Base-by-base conservation (phyloP, 164 flowering plant genomes). In the Tetracentron sinense region DNA sequence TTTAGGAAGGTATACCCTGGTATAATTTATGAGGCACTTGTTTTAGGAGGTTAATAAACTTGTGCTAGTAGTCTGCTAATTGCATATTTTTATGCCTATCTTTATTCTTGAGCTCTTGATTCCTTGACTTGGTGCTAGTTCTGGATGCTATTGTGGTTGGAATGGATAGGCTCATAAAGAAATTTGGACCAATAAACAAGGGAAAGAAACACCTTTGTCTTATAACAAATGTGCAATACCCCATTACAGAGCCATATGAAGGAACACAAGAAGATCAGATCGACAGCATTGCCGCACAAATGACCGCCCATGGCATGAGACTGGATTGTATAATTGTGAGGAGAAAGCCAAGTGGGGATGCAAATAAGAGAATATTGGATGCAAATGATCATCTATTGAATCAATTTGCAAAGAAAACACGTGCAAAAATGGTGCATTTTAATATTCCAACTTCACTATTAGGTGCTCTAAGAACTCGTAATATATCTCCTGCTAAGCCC, bases 61-160 rank as follows among this genome's bases (percentile, higher is more conserved):
- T n/a, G n/a, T n/a, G n/a, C n/a, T n/a, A n/a, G n/a, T n/a, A n/a
- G n/a, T n/a, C n/a, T n/a, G n/a, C n/a, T n/a, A n/a, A n/a, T n/a
- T n/a, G n/a, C n/a, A n/a, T n/a, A n/a, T n/a, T n/a, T n/a, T n/a
- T n/a, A n/a, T n/a, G n/a, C n/a, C n/a, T n/a, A n/a, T n/a, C 8
- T 38, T 38, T 38, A 8, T 38, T 38, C 15, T 46, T 56, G 35
- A 31, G 50, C n/a, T 20, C 7, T 73, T 68, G 70, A 49, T 49
- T 42, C 88, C 95, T 89, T 89, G 75, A 88, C 88, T 44, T 63
- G 31, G 48, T 55, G 30, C 21, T 73, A 93, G 98, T 85, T 84
- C 78, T 94, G 68, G 99, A 94, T 83, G 99, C 90, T 48, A 78
- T 94, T 72, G 86, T 91, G 64, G 96, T 91, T 61, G 99, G 93